Evolutionary conservation across 352 stramenopile species (phyloP), one percentile per base, ranked within the genome.

Genomic region (Phytophthora capsici): DNA sequence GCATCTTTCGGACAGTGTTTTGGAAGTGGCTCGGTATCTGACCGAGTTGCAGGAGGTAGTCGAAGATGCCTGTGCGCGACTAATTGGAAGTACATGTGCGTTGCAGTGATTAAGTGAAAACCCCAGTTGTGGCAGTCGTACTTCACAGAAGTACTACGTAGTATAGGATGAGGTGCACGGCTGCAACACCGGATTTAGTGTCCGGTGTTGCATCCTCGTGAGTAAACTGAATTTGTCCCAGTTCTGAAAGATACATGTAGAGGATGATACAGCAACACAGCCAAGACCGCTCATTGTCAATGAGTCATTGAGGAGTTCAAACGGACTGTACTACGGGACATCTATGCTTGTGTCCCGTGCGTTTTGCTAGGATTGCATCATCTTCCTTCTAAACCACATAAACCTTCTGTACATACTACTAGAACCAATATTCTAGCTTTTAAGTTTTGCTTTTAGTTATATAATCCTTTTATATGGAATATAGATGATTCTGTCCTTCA

Each of bases 1-100:
- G 2, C 45, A 60, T 17, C 50, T 77, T 47, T 66, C 57, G 12
- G 22, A 38, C 16, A 52, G 30, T 64, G 32, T 78, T 23, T 36
- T 64, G 44, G 53, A 74, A 44, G 51, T 49, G 17, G 50, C 62
- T 20, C 45, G 32, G 20, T 56, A 47, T 41, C 50, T 84, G 8
- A 59, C 40, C 4, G 67, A 78, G 25, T 41, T 86, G 22, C 75
- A 79, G 25, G 54, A 79, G 20, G 36, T 68, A 37, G 62, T 82
- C 46, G 78, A 86, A 56, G 75, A 84, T n/a, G 53, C 53, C n/a
- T 77, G 66, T 14, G 75, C 78, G 52, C 64, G 64, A 9, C 55
- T 71, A 17, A 73, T 82, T 46, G 78, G 75, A 2, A 79, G 58
- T 23, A 70, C 55, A 8, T 86, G 78, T 19, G 75, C 73, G 16